phyloP scores from a whole-genome alignment of 139 green algal genomes.

The Eudorina sp. region DNA sequence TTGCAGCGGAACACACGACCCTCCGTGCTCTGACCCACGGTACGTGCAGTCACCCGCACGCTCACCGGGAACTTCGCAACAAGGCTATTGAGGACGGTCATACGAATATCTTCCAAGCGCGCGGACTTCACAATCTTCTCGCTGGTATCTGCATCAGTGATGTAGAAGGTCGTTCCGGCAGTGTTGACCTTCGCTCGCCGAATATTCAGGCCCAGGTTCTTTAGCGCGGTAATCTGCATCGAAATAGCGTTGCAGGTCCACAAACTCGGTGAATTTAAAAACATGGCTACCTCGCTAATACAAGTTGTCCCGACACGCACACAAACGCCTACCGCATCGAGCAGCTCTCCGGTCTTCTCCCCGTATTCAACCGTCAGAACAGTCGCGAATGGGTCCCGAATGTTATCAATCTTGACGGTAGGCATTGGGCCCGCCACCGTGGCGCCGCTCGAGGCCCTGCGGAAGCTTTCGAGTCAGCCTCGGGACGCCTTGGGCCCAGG shows the following conservation, averaged over 20 bases:
- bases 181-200: conserved; percentile 81
- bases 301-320: too few species aligned
- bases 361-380: conserved; percentile 89
- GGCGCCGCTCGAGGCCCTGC: conserved; percentile 14
- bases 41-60: neutral
- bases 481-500: neutral
- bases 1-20: too few species aligned
- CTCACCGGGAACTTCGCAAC: conserved; percentile 88
- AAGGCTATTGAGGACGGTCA: conserved; percentile 92
- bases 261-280: neutral
- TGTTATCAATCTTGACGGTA: conserved; percentile 94
- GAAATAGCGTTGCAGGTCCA: neutral
- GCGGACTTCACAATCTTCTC: conserved; percentile 90
- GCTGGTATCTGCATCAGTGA: conserved; percentile 85
- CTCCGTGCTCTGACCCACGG: conserved; percentile 20
- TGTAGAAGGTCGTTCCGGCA: conserved; percentile 83
- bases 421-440: conserved; percentile 53
- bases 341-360: conserved; percentile 85
- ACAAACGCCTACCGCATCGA: conserved; percentile 88
- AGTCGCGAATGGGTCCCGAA: conserved; percentile 89
- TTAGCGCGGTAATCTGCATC: conserved; percentile 84
- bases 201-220: conserved; percentile 94
- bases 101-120: conserved; percentile 91
- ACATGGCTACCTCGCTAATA: too few species aligned
- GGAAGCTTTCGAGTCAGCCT: neutral